Evolutionary conservation across 2,329 filamentous ascomycete species (phyloP).

Genomic region (Ceratocystis cubensis): DNA sequence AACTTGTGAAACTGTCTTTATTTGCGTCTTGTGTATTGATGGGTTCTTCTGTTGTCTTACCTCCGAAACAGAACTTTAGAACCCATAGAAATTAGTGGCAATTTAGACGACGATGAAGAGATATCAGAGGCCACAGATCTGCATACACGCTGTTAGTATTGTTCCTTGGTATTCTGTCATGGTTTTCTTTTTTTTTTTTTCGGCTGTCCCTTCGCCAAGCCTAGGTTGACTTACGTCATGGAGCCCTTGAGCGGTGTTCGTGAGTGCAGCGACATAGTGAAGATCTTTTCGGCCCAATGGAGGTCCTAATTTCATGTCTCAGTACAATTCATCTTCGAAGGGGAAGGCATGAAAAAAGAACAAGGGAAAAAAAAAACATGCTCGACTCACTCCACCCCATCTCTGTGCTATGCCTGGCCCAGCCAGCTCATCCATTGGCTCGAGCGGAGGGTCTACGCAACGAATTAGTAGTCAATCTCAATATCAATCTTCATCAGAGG

Average conservation of each 20-base stretch:
- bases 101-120: background rate
- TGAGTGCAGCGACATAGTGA: slow-evolving; percentile 41
- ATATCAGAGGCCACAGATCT: background rate
- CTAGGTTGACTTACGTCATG: slow-evolving; percentile 24
- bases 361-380: background rate
- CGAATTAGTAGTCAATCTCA: background rate
- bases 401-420: background rate
- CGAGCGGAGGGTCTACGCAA: background rate
- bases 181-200: background rate
- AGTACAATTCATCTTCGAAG: background rate
- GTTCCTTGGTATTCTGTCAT: background rate
- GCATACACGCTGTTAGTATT: background rate
- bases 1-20: no score
- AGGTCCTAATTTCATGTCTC: slow-evolving; percentile 30
- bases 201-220: background rate
- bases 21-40: background rate
- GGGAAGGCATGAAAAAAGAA: background rate
- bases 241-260: slow-evolving; percentile 38
- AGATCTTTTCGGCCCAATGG: slow-evolving; percentile 52
- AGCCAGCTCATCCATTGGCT: background rate
- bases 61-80: background rate
- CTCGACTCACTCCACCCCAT: background rate
- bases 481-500: background rate
- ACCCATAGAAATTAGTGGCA: background rate
- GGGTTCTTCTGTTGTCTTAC: background rate